Evolutionary conservation across 768 basidiomycete species (phyloP).

Genomic region (Hygrophorus pudorinus): DNA sequence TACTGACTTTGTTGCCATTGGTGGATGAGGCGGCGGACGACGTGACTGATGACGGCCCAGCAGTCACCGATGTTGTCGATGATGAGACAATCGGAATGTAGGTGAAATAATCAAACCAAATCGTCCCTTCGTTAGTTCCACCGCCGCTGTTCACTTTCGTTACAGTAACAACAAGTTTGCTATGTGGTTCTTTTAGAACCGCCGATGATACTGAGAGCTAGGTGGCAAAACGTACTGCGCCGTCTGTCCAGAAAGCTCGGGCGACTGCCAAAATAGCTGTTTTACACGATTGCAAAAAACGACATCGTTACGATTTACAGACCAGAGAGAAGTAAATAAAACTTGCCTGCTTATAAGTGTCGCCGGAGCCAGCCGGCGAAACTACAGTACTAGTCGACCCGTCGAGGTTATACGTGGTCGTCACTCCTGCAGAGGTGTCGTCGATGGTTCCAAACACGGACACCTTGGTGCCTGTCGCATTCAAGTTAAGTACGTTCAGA

Average conservation of each 20-base stretch:
- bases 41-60: neutral
- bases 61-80: neutral
- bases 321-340: no score
- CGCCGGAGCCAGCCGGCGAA: slow-evolving; percentile 17
- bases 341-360: slow-evolving; percentile 22
- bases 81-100: slow-evolving; percentile 16
- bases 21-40: neutral
- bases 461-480: slow-evolving; percentile 20
- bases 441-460: slow-evolving; percentile 27
- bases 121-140: slow-evolving; percentile 24
- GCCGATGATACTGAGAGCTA: neutral
- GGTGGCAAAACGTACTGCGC: no score
- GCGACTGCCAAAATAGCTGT: no score
- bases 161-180: slow-evolving; percentile 26
- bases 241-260: no score
- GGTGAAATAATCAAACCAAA: slow-evolving; percentile 34
- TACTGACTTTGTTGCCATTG: slow-evolving; percentile 5
- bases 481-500: neutral
- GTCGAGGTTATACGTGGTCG: slow-evolving; percentile 26
- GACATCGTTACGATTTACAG: no score
- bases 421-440: slow-evolving; percentile 23
- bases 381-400: slow-evolving; percentile 16
- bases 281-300: slow-evolving; percentile 12
- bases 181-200: slow-evolving; percentile 6
- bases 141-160: slow-evolving; percentile 18